Conservation (phyloP, 306 rosid genomes). For the Malus sieversii region DNA sequence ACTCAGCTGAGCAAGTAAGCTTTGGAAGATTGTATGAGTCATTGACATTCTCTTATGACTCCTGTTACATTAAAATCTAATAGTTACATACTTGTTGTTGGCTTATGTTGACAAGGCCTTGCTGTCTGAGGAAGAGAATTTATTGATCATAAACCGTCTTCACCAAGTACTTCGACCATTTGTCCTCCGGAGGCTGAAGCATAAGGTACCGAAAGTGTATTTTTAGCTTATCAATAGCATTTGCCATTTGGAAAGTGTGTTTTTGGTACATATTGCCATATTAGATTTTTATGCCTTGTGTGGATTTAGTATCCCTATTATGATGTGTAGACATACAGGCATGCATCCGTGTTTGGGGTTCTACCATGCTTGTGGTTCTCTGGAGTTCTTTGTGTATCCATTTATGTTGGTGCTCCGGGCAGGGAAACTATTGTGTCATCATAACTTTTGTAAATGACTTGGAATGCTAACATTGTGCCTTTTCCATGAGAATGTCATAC, state of each 20-base stretch:
- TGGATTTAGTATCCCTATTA: background rate
- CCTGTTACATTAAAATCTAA: conserved; percentile 13
- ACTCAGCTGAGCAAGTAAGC: conserved; percentile 79
- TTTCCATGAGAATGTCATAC: background rate
- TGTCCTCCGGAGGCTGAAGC: conserved; percentile 97
- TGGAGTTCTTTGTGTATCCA: background rate
- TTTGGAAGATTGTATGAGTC: conserved; percentile 6
- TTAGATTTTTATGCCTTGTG: background rate
- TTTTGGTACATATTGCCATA: background rate
- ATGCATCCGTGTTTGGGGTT: background rate
- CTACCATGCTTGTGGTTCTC: background rate
- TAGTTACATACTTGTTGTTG: conserved; percentile 10
- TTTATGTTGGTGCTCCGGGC: background rate
- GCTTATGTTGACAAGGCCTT: conserved; percentile 55
- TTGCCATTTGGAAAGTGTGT: background rate
- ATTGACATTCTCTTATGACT: conserved; percentile 6
- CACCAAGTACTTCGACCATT: conserved; percentile 99
- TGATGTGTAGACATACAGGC: background rate
- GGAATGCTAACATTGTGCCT: background rate
- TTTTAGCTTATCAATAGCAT: conserved; percentile 4
- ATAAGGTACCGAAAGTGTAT: conserved; percentile 58
- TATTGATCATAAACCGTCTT: conserved; percentile 93
- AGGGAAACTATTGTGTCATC: background rate
- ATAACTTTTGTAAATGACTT: background rate
- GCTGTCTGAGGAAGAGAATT: conserved; percentile 98